phyloP scores from a whole-genome alignment of 495 filamentous ascomycete genomes.

The Podospora bellae-mahoneyi region DNA sequence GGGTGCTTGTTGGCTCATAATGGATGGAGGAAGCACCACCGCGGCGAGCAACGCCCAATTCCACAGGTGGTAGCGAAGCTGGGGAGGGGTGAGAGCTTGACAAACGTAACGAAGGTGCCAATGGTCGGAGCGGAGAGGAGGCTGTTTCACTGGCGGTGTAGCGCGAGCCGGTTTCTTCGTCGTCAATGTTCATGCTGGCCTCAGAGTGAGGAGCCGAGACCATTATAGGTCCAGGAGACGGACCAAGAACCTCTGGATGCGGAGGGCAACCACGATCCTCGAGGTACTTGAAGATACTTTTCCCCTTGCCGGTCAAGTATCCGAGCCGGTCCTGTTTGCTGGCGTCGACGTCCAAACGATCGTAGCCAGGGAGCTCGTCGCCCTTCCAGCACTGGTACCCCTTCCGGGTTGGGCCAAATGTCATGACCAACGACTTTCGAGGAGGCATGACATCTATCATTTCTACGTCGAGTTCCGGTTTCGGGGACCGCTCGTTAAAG shows the following conservation, averaged over 20 bases:
- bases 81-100: too few species aligned
- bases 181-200: background rate
- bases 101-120: background rate
- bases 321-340: background rate
- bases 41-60: background rate
- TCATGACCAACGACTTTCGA: background rate
- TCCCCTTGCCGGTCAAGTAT: background rate
- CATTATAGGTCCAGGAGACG: too few species aligned
- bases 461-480: background rate
- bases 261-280: too few species aligned
- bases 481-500: too few species aligned
- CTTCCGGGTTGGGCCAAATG: background rate
- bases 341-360: background rate
- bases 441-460: background rate
- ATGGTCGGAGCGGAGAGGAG: background rate
- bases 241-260: too few species aligned
- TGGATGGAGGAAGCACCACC: background rate
- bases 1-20: background rate
- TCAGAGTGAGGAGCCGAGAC: background rate
- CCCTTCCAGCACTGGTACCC: background rate
- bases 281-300: too few species aligned
- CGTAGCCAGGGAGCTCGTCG: background rate
- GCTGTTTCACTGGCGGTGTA: background rate
- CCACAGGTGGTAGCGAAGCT: background rate
- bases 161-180: background rate